These are phyloP conservation scores for Neoboletus magnificus DNA, from an alignment of 768 basidiomycete genomes.

Conservation along the genomic window DNA sequence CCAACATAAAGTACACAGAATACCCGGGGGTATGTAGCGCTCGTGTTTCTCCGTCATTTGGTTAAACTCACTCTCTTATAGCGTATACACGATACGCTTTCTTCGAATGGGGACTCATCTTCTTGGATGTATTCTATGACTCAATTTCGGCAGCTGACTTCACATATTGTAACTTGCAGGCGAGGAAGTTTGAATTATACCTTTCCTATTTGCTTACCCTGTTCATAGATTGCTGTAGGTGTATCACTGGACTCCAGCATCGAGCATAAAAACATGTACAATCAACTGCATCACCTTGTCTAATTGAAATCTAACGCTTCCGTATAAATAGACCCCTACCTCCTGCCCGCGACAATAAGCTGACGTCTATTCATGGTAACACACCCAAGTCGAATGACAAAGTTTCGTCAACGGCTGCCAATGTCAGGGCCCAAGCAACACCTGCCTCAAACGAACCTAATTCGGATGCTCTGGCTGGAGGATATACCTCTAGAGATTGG, in stretches of 20 bases:
- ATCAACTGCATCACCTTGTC: conserved; percentile 39
- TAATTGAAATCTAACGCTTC: conserved; percentile 24
- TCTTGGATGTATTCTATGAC: conserved; percentile 71
- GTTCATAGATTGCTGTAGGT: conserved; percentile 25
- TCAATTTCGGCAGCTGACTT: conserved; percentile 64
- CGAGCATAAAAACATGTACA: conserved; percentile 43
- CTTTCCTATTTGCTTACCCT: neutral
- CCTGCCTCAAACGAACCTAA: neutral
- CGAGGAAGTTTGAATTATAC: conserved; percentile 22
- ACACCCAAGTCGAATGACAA: neutral
- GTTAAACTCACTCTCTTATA: conserved; percentile 26
- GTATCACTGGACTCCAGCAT: conserved; percentile 22
- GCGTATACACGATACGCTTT: conserved; percentile 86
- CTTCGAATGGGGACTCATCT: conserved; percentile 83
- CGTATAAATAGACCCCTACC: conserved; percentile 18
- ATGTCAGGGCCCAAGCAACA: neutral
- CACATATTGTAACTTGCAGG: conserved; percentile 49
- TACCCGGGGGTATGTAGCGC: conserved; percentile 75
- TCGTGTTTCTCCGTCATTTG: neutral
- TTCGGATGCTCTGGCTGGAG: neutral
- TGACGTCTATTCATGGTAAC: neutral
- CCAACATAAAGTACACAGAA: conserved; percentile 74
- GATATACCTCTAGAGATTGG: neutral
- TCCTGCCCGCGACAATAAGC: conserved; percentile 6
- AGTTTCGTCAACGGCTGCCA: neutral